Evolutionary conservation across 2,329 filamentous ascomycete genomes (phyloP).

Genomic region (Pseudocercospora fijiensis): DNA sequence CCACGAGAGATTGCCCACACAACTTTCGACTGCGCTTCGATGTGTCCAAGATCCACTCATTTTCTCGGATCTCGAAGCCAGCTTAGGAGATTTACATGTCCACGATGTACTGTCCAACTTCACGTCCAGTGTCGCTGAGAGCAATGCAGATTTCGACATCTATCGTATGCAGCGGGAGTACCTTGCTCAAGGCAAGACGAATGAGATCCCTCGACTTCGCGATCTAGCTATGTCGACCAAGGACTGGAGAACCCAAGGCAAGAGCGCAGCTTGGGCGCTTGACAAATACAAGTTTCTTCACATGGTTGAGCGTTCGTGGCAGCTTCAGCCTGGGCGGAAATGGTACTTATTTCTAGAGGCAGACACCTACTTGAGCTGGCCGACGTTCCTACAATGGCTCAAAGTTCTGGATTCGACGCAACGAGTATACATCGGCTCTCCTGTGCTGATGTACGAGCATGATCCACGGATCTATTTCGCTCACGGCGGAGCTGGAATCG

Average conservation of each 20-base stretch:
- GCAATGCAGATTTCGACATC: slow-evolving; percentile 28
- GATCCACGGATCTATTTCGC: slow-evolving; percentile 18
- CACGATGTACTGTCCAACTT: slow-evolving; percentile 31
- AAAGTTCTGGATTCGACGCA: slow-evolving; percentile 45
- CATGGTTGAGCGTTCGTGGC: slow-evolving; percentile 49
- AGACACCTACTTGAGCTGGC: slow-evolving; percentile 57
- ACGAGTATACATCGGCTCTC: slow-evolving; percentile 50
- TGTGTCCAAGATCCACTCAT: slow-evolving; percentile 50
- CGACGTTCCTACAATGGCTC: slow-evolving; percentile 55
- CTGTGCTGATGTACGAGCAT: slow-evolving; percentile 46
- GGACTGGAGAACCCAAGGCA: slow-evolving; percentile 21
- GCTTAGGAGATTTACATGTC: slow-evolving; percentile 40
- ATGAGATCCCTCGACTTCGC: slow-evolving; percentile 21
- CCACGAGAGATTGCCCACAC: slow-evolving; percentile 52
- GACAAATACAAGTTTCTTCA: slow-evolving; percentile 57
- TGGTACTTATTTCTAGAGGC: slow-evolving; percentile 62
- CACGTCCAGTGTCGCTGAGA: slow-evolving; percentile 15
- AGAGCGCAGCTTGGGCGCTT: slow-evolving; percentile 47
- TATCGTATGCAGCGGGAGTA: slow-evolving; percentile 27
- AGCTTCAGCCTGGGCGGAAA: slow-evolving; percentile 36
- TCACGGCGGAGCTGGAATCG: slow-evolving; percentile 26
- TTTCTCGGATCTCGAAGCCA: slow-evolving; percentile 51
- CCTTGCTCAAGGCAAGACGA: slow-evolving; percentile 19
- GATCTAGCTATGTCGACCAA: slow-evolving; percentile 13
- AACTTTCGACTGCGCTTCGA: slow-evolving; percentile 53